These are phyloP conservation scores for Scytalidium lignicola DNA, from an alignment of 2,329 filamentous ascomycete species.

Conservation along the genomic window DNA sequence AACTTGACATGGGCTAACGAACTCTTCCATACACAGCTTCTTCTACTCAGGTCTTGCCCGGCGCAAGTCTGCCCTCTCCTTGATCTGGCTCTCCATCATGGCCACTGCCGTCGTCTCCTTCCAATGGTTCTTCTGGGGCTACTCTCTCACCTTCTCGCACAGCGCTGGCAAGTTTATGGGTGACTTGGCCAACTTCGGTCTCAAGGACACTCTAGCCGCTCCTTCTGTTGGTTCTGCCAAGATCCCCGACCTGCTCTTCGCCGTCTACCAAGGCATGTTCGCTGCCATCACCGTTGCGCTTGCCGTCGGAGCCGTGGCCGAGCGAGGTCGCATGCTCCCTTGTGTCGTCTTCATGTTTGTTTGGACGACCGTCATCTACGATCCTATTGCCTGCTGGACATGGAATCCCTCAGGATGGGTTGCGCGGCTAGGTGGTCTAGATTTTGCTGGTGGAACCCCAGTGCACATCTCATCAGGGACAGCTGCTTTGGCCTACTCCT, in stretches of 20 bases:
- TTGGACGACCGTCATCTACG: constrained; percentile 86
- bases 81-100: constrained; percentile 91
- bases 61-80: constrained; percentile 80
- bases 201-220: constrained; percentile 67
- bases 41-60: constrained; percentile 90
- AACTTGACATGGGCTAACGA: no score
- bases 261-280: constrained; percentile 85
- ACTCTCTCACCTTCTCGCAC: constrained; percentile 51
- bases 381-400: constrained; percentile 91
- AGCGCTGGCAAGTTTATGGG: constrained; percentile 58
- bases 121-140: constrained; percentile 68
- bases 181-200: constrained; percentile 72
- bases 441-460: constrained; percentile 86
- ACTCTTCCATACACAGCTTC: constrained; percentile 42
- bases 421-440: constrained; percentile 71
- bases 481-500: constrained; percentile 81
- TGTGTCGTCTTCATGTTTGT: constrained; percentile 90
- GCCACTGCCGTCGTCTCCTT: constrained; percentile 76
- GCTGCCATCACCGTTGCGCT: constrained; percentile 81
- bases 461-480: constrained; percentile 83
- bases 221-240: constrained; percentile 69
- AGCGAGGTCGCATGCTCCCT: constrained; percentile 82
- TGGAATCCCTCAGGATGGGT: constrained; percentile 85
- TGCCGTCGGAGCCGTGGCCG: constrained; percentile 77
- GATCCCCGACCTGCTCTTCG: constrained; percentile 80